phyloP scores from a whole-genome alignment of 2,329 filamentous ascomycete species.

The Diaporthe sp. region DNA sequence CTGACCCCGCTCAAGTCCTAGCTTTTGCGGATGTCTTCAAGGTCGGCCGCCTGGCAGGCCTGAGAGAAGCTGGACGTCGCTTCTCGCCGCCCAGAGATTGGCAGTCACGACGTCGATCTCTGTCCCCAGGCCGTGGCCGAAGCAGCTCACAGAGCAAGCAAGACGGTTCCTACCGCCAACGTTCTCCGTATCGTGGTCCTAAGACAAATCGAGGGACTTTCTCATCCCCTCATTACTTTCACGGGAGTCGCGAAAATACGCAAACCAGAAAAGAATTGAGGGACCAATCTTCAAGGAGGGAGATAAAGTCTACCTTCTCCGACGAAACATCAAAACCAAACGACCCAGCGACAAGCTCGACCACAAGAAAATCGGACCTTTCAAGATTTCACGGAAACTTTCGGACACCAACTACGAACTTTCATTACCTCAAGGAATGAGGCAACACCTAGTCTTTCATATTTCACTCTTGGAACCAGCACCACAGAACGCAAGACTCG shows the following conservation, averaged over 20 bases:
- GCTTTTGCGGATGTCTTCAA: slow-evolving; percentile 39
- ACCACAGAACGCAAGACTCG: no score
- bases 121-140: neutral
- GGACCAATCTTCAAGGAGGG: no score
- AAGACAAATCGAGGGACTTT: neutral
- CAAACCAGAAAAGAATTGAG: no score
- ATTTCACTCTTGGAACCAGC: no score
- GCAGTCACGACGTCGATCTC: neutral
- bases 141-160: neutral
- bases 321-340: no score
- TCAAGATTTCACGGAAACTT: no score
- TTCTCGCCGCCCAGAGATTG: neutral
- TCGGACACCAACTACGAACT: no score
- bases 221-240: neutral
- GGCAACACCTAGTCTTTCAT: no score
- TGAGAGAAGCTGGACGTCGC: neutral
- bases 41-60: slow-evolving; percentile 27
- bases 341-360: no score
- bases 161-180: neutral
- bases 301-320: no score
- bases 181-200: neutral
- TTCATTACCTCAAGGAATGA: no score
- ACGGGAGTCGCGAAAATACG: neutral
- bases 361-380: no score
- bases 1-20: slow-evolving; percentile 30